These are phyloP conservation scores for Aspergillus cristatus DNA, from an alignment of 495 filamentous ascomycete species.

Conservation along the genomic window DNA sequence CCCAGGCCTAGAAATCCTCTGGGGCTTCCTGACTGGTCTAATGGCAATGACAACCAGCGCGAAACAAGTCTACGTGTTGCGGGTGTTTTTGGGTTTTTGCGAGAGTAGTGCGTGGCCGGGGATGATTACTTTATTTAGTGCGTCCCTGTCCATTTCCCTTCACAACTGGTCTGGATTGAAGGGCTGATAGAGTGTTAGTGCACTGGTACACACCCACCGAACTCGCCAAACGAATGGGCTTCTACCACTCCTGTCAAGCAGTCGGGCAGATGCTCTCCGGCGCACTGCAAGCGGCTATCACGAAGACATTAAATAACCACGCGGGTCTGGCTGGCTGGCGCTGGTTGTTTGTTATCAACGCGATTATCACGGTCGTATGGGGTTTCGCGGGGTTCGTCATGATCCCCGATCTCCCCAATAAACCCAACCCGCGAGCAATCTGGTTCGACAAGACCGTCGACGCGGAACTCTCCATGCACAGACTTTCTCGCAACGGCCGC, in stretches of 20 bases:
- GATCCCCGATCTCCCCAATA: slow-evolving; percentile 41
- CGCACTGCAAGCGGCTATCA: slow-evolving; percentile 24
- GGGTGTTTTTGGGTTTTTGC: slow-evolving; percentile 24
- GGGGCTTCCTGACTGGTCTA: slow-evolving; percentile 29
- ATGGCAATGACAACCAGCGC: slow-evolving; percentile 18
- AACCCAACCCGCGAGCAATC: slow-evolving; percentile 22
- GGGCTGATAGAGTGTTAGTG: slow-evolving; percentile 8
- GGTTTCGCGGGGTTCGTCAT: slow-evolving; percentile 51
- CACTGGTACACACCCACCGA: slow-evolving; percentile 31
- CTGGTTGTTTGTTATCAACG: slow-evolving; percentile 53
- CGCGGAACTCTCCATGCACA: slow-evolving; percentile 19
- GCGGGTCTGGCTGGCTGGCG: slow-evolving; percentile 55
- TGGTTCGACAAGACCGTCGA: slow-evolving; percentile 20
- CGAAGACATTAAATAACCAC: slow-evolving; percentile 42
- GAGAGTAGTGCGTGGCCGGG: slow-evolving; percentile 26
- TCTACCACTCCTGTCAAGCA: slow-evolving; percentile 29
- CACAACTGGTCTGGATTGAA: no score
- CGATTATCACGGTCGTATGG: slow-evolving; percentile 42
- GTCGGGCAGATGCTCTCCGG: slow-evolving; percentile 27
- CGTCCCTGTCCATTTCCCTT: neutral
- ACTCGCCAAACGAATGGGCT: slow-evolving; percentile 38
- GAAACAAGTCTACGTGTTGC: slow-evolving; percentile 19
- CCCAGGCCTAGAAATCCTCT: slow-evolving; percentile 42
- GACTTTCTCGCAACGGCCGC: slow-evolving; percentile 20
- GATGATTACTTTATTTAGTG: slow-evolving; percentile 25